Conservation (phyloP, 768 basidiomycete species). For the Russula emetica region DNA sequence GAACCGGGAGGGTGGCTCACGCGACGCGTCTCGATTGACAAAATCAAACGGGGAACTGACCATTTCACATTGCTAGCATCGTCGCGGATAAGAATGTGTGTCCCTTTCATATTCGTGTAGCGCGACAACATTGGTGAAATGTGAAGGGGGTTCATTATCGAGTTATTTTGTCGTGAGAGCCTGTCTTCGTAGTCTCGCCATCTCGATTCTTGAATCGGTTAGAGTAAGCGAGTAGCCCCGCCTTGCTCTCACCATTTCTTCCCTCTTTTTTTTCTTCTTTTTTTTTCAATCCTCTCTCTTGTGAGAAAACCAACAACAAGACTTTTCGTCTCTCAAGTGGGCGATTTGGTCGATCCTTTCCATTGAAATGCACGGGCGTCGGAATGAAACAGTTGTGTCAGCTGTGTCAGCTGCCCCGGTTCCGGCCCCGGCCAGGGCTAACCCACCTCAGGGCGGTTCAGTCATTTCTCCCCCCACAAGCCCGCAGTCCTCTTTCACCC, state of each 20-base stretch:
- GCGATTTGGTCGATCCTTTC: neutral
- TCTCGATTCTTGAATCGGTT: conserved; percentile 13
- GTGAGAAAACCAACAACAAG: too few species aligned
- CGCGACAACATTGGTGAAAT: neutral
- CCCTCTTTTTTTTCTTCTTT: neutral
- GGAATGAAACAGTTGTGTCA: neutral
- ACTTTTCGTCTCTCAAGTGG: neutral
- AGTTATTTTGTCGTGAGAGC: neutral
- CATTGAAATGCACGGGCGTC: conserved; percentile 1
- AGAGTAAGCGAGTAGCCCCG: neutral
- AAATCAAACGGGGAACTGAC: neutral
- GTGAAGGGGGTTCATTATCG: neutral
- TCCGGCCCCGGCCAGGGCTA: neutral
- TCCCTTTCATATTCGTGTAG: neutral
- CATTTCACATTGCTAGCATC: neutral
- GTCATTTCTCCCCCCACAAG: neutral
- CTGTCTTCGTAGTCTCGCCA: neutral
- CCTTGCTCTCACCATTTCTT: neutral
- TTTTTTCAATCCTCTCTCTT: neutral
- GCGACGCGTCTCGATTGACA: neutral
- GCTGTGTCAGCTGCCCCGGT: neutral
- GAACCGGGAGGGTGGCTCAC: conserved; percentile 14
- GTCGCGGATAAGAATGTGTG: neutral
- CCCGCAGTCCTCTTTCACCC: neutral
- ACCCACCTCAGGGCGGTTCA: neutral